phyloP scores from a whole-genome alignment of 768 basidiomycete genomes.

The Termitomyces sp. region DNA sequence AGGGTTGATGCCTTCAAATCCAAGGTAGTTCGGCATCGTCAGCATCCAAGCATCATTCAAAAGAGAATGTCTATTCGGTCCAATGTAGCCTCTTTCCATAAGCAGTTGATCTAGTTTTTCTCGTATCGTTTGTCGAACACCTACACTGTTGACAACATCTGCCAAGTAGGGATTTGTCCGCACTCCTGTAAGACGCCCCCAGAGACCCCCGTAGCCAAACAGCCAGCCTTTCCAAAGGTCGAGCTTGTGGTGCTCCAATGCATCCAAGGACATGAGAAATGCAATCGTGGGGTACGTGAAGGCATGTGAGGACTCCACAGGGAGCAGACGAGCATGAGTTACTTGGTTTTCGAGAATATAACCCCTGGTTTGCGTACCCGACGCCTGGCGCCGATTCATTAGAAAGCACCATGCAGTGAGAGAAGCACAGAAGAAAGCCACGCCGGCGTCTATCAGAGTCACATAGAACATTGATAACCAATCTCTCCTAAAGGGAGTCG shows the following conservation, averaged over 20 bases:
- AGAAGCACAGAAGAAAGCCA: neutral
- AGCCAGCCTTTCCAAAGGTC: neutral
- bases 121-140: neutral
- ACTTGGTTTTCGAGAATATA: neutral
- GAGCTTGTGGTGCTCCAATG: neutral
- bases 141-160: neutral
- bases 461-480: neutral
- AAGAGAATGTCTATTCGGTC: neutral
- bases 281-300: conserved; percentile 1
- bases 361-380: neutral
- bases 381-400: no score
- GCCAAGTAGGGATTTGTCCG: neutral
- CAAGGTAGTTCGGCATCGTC: conserved; percentile 67
- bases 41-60: conserved; percentile 63
- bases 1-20: conserved; percentile 68
- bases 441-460: neutral
- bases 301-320: neutral
- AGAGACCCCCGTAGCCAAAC: neutral
- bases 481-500: neutral
- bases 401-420: neutral
- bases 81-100: neutral
- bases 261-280: neutral
- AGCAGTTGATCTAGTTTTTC: neutral
- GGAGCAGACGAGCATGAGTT: neutral
- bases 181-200: neutral